Evolutionary conservation across 345 rosid genomes (phyloP).

Genomic region (Litchi chinensis): DNA sequence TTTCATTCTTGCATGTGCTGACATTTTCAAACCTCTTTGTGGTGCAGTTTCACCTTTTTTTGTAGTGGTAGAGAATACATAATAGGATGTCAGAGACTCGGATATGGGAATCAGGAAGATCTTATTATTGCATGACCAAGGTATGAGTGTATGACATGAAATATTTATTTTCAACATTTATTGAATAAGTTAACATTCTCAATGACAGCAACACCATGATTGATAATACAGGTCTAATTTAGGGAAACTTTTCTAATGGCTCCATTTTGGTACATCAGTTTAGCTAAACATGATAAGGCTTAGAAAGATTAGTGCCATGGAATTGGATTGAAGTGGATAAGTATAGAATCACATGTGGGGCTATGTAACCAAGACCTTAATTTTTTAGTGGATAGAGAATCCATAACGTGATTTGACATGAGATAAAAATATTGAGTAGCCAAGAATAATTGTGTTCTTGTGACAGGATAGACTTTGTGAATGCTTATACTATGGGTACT

Average conservation of each 20-base stretch:
- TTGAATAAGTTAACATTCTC: not conserved
- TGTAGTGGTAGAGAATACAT: slow-evolving; percentile 85
- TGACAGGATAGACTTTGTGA: not conserved
- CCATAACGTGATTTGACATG: not conserved
- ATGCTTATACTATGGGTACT: not conserved
- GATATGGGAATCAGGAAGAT: slow-evolving; percentile 65
- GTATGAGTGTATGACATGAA: slow-evolving; percentile 34
- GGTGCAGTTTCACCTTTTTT: slow-evolving; percentile 78
- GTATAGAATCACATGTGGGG: not conserved
- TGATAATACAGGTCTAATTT: not conserved
- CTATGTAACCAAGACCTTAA: not conserved
- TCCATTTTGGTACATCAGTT: not conserved
- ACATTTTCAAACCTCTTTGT: slow-evolving; percentile 12
- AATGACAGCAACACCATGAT: not conserved
- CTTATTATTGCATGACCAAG: slow-evolving; percentile 83
- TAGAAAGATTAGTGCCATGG: not conserved
- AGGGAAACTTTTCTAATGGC: not conserved
- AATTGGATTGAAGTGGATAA: not conserved
- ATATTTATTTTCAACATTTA: not conserved
- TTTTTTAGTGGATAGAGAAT: not conserved
- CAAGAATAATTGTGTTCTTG: slow-evolving; percentile 1
- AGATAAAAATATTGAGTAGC: not conserved
- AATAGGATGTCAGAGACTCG: slow-evolving; percentile 83
- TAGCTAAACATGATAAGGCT: not conserved
- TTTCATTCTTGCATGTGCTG: slow-evolving; percentile 12